Conservation (phyloP, 2,329 filamentous ascomycete species). For the Botrytis byssoidea region DNA sequence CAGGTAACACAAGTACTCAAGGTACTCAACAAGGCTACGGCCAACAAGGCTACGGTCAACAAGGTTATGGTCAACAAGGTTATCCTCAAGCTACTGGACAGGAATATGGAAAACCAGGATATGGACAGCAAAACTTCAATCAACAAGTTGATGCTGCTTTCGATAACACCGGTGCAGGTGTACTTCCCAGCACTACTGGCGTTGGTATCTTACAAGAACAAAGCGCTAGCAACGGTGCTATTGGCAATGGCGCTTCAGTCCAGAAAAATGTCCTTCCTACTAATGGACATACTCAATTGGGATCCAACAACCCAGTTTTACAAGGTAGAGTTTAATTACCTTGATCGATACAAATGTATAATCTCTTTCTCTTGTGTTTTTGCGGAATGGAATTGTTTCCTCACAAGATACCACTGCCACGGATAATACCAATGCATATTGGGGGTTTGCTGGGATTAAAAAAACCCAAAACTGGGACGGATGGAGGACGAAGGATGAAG, state of each 20-base stretch:
- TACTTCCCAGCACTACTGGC: neutral
- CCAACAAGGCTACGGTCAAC: neutral
- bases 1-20: constrained; percentile 27
- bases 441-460: constrained; percentile 1
- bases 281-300: constrained; percentile 23
- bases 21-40: neutral
- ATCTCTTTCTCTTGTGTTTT: constrained; percentile 14
- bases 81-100: neutral
- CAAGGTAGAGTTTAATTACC: constrained; percentile 11
- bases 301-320: constrained; percentile 23
- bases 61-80: neutral
- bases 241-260: constrained; percentile 10
- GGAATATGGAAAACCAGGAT: neutral
- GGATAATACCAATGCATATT: constrained; percentile 22
- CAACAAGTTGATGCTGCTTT: constrained; percentile 11
- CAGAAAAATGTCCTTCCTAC: constrained; percentile 8
- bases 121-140: constrained; percentile 10
- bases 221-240: neutral
- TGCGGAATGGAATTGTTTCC: constrained; percentile 15
- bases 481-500: neutral
- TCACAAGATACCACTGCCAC: constrained; percentile 23
- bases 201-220: neutral
- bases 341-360: neutral
- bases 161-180: neutral
- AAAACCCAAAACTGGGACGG: constrained; percentile 7